Evolutionary conservation across 1,139 yeast genomes (phyloP).

Genomic region (Blastobotrys malaysiensis): DNA sequence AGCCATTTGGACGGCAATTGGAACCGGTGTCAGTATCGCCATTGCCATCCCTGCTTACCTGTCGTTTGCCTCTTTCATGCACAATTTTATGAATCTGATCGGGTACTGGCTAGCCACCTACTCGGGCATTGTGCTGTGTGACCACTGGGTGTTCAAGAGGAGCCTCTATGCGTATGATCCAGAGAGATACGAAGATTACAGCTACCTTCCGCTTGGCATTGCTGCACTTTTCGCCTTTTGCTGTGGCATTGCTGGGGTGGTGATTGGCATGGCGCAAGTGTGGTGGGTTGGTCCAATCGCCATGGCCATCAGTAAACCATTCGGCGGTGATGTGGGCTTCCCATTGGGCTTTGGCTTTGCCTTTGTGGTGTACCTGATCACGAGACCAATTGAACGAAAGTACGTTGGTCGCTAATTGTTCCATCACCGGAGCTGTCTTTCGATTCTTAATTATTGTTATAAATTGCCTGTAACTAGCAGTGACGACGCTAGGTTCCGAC

Average conservation of each 20-base stretch:
- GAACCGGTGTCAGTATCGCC: constrained; percentile 73
- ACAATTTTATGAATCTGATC: constrained; percentile 82
- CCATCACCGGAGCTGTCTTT: neutral
- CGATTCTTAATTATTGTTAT: neutral
- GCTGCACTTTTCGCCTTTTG: constrained; percentile 77
- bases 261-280: constrained; percentile 76
- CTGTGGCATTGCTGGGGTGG: constrained; percentile 83
- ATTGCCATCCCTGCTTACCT: constrained; percentile 85
- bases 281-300: constrained; percentile 78
- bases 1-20: constrained; percentile 70
- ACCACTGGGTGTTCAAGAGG: constrained; percentile 71
- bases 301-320: constrained; percentile 47
- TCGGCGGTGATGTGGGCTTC: constrained; percentile 85
- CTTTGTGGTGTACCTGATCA: constrained; percentile 53
- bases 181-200: constrained; percentile 51
- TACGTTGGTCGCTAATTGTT: constrained; percentile 27
- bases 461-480: neutral
- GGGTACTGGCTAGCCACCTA: constrained; percentile 89
- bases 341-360: constrained; percentile 71
- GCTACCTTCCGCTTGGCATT: constrained; percentile 61
- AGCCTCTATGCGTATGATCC: constrained; percentile 54
- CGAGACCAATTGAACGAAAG: constrained; percentile 57
- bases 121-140: constrained; percentile 63
- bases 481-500: neutral
- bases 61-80: constrained; percentile 65